A percentile compares a stretch with the other conserved stretches of the same genome.
These are phyloP conservation scores for Massarina eburnea DNA, from an alignment of 2,329 filamentous ascomycete species.

Conservation along the genomic window DNA sequence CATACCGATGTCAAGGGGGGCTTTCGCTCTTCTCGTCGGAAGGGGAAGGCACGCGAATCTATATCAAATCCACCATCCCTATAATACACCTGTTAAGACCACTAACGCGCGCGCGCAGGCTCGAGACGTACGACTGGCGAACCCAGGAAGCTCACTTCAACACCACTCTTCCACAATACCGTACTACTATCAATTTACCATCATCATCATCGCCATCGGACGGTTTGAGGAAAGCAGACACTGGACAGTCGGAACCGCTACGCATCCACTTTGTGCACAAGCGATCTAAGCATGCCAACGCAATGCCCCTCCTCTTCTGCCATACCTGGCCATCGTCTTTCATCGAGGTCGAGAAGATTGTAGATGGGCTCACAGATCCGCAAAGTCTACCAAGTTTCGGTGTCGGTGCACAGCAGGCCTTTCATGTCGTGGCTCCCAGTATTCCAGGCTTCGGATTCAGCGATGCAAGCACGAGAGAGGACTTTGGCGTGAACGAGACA, in stretches of 20 bases:
- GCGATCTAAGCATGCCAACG: conserved; percentile 54
- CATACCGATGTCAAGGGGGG: not conserved
- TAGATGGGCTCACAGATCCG: conserved; percentile 58
- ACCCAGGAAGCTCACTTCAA: conserved; percentile 62
- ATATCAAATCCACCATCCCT: conserved; percentile 7
- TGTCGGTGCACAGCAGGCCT: conserved; percentile 46
- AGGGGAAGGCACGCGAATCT: not conserved
- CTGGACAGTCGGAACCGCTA: conserved; percentile 27
- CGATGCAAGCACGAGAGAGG: conserved; percentile 58
- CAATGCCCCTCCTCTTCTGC: conserved; percentile 65
- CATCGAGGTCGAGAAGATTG: conserved; percentile 59
- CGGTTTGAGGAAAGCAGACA: conserved; percentile 2
- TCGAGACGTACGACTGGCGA: conserved; percentile 68
- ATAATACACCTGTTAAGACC: conserved; percentile 8
- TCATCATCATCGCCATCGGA: conserved; percentile 14
- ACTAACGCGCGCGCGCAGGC: conserved; percentile 48
- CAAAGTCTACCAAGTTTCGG: conserved; percentile 41
- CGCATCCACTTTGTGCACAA: conserved; percentile 68
- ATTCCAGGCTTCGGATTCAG: conserved; percentile 69
- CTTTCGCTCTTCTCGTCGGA: not conserved
- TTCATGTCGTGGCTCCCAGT: conserved; percentile 67
- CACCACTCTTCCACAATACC: conserved; percentile 62
- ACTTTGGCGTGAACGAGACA: conserved; percentile 54
- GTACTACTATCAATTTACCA: conserved; percentile 54
- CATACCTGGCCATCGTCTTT: conserved; percentile 69